Conservation (phyloP, 257 asterid species). For the Penstemon eatonii region DNA sequence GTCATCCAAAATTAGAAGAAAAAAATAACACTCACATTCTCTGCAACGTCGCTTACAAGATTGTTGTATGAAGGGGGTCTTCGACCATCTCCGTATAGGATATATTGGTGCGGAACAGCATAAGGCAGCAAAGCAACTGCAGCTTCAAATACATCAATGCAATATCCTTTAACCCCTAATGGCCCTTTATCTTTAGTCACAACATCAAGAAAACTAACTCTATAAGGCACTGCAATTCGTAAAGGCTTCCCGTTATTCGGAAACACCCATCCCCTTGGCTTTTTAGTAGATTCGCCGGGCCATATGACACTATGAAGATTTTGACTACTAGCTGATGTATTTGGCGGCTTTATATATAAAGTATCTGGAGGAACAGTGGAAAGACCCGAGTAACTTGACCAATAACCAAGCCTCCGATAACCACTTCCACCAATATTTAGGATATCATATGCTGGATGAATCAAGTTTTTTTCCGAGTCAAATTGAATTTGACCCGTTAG, state of each 20-base stretch:
- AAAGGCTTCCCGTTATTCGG: slow-evolving; percentile 69
- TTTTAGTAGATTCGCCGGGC: slow-evolving; percentile 63
- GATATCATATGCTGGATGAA: too few species aligned
- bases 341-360: slow-evolving; percentile 34
- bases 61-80: slow-evolving; percentile 54
- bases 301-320: slow-evolving; percentile 53
- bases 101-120: slow-evolving; percentile 62
- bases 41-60: slow-evolving; percentile 48
- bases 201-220: slow-evolving; percentile 52
- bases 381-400: slow-evolving; percentile 31
- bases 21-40: slow-evolving; percentile 45
- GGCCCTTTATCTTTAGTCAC: slow-evolving; percentile 65
- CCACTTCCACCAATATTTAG: too few species aligned
- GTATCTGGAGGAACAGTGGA: slow-evolving; percentile 31
- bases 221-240: slow-evolving; percentile 58
- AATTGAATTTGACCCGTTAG: too few species aligned
- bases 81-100: slow-evolving; percentile 65
- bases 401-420: too few species aligned
- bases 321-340: slow-evolving; percentile 43
- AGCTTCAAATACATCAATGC: slow-evolving; percentile 81
- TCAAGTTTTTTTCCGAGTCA: too few species aligned
- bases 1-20: not conserved
- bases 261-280: slow-evolving; percentile 83
- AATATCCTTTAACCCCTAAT: slow-evolving; percentile 60
- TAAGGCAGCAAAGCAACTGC: slow-evolving; percentile 64